Evolutionary conservation across 768 basidiomycete genomes (phyloP).

Genomic region (Neoboletus magnificus): DNA sequence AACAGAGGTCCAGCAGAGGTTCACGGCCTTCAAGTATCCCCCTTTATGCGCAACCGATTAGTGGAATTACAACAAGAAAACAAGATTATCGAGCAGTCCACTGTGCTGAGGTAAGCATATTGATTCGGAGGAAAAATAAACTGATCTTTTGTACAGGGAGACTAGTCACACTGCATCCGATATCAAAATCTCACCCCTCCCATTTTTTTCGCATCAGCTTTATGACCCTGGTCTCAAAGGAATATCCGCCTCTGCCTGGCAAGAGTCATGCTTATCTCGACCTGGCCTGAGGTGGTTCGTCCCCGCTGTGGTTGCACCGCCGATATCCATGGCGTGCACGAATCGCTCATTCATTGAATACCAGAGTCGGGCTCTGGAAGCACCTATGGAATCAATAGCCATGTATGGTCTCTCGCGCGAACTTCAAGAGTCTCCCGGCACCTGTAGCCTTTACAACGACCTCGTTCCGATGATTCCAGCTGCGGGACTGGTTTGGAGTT

Average conservation of each 20-base stretch:
- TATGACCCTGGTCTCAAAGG: constrained; percentile 47
- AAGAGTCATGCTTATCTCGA: constrained; percentile 76
- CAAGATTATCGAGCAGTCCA: constrained; percentile 36
- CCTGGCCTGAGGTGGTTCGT: constrained; percentile 80
- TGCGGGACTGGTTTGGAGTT: constrained; percentile 62
- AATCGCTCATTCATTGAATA: constrained; percentile 78
- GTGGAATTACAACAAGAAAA: constrained; percentile 45
- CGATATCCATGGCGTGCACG: constrained; percentile 67
- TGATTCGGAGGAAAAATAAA: background rate
- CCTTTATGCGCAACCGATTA: constrained; percentile 57
- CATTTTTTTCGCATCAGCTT: constrained; percentile 31
- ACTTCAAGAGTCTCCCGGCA: constrained; percentile 54
- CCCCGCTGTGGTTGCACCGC: constrained; percentile 82
- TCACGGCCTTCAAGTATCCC: constrained; percentile 56
- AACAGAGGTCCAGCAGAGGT: constrained; percentile 61
- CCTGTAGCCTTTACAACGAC: constrained; percentile 44
- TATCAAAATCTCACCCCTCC: constrained; percentile 15
- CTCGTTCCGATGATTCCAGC: constrained; percentile 61
- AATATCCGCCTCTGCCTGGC: constrained; percentile 65
- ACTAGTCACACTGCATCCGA: constrained; percentile 18
- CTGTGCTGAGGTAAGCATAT: constrained; percentile 43
- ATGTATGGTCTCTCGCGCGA: constrained; percentile 81
- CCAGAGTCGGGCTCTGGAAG: constrained; percentile 57
- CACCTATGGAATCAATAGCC: constrained; percentile 69
- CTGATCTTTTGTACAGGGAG: constrained; percentile 20